Conservation (phyloP, 1,139 yeast species). For the Candida glucosophila region DNA sequence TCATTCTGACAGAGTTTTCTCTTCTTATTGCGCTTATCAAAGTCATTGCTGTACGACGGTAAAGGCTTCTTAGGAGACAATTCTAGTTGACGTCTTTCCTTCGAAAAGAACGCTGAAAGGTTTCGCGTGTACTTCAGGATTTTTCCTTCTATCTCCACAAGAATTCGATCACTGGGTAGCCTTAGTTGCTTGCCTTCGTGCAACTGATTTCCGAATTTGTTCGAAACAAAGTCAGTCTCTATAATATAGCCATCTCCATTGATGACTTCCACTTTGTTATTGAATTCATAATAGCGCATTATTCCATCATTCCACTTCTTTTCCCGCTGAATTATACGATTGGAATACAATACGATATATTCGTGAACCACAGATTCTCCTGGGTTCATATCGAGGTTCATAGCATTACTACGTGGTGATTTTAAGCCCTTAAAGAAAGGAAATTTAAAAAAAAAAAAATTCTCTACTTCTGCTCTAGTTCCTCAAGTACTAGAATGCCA, state of each 20-base stretch:
- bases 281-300: slow-evolving; percentile 38
- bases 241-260: slow-evolving; percentile 29
- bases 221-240: slow-evolving; percentile 23
- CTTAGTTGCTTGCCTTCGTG: slow-evolving; percentile 9
- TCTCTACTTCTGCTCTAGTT: slow-evolving; percentile 2
- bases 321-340: slow-evolving; percentile 38
- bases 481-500: slow-evolving; percentile 1
- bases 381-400: slow-evolving; percentile 4
- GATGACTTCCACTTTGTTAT: slow-evolving; percentile 36
- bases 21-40: not conserved
- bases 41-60: not conserved
- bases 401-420: slow-evolving; percentile 7
- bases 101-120: slow-evolving; percentile 7
- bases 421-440: too few relatives aligned
- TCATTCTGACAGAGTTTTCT: not conserved
- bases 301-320: slow-evolving; percentile 51
- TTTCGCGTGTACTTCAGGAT: slow-evolving; percentile 10
- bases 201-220: slow-evolving; percentile 7
- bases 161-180: slow-evolving; percentile 9
- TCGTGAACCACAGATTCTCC: slow-evolving; percentile 8
- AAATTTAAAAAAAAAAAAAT: too few relatives aligned
- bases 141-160: slow-evolving; percentile 11
- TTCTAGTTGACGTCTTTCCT: slow-evolving; percentile 2
- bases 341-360: slow-evolving; percentile 28
- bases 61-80: too few relatives aligned